Conservation (phyloP, 1,284 basidiomycete species). For the Heterobasidion annosum region DNA sequence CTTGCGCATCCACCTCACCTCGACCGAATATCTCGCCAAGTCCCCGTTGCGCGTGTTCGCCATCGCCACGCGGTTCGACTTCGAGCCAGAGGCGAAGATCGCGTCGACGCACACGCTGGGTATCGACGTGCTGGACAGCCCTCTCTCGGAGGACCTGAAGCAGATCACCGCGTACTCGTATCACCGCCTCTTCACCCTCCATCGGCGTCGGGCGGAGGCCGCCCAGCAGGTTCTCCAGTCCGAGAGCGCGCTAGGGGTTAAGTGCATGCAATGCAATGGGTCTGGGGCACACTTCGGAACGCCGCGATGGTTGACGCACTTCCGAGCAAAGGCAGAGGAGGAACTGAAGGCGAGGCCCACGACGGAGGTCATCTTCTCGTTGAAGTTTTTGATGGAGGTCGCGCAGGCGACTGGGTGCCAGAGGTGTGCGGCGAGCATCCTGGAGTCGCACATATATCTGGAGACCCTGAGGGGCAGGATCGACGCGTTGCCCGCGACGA, state of each 20-base stretch:
- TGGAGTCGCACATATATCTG: constrained; percentile 50
- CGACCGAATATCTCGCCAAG: constrained; percentile 34
- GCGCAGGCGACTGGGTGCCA: constrained; percentile 41
- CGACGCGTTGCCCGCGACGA: constrained; percentile 49
- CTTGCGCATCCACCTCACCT: constrained; percentile 43
- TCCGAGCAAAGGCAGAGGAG: constrained; percentile 40
- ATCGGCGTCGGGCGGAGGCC: constrained; percentile 39
- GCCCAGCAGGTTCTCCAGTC: constrained; percentile 29
- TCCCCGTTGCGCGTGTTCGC: constrained; percentile 58
- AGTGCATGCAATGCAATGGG: constrained; percentile 61
- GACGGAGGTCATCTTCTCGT: constrained; percentile 48
- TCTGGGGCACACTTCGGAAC: constrained; percentile 21
- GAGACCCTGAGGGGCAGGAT: constrained; percentile 44
- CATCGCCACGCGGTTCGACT: constrained; percentile 54
- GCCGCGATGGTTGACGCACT: constrained; percentile 65
- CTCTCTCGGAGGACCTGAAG: constrained; percentile 54
- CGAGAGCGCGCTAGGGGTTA: constrained; percentile 29
- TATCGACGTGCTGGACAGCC: constrained; percentile 41
- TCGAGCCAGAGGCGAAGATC: constrained; percentile 33
- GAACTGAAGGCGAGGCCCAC: constrained; percentile 49
- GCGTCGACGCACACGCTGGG: constrained; percentile 46
- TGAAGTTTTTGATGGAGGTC: constrained; percentile 48
- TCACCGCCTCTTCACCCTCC: constrained; percentile 52
- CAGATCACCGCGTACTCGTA: constrained; percentile 57
- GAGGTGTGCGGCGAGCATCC: constrained; percentile 52